Conservation (phyloP, 441 rosid species). For the Gossypium armourianum region DNA sequence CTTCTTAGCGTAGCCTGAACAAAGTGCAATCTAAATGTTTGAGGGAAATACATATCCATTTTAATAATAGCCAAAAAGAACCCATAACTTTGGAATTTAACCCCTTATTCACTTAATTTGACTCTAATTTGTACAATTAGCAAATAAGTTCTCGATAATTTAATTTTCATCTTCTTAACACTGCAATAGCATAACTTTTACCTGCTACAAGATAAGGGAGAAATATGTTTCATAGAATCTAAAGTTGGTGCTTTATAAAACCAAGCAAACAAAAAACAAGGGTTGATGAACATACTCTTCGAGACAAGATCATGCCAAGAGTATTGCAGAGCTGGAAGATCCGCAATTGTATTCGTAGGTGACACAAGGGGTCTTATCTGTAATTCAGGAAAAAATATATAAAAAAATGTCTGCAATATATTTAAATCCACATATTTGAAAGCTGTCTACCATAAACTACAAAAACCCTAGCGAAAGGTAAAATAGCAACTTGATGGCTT, state of each 20-base stretch:
- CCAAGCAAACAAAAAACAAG: not conserved
- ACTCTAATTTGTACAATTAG: not conserved
- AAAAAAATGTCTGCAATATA: not conserved
- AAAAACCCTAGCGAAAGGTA: constrained; percentile 12
- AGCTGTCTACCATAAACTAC: not conserved
- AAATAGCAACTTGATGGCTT: constrained; percentile 25
- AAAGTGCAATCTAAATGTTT: not conserved
- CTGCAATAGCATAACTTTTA: not conserved
- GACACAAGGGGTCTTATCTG: constrained; percentile 87
- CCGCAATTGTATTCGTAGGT: constrained; percentile 53
- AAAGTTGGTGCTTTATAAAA: not conserved
- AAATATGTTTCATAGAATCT: not conserved
- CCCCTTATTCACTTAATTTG: not conserved
- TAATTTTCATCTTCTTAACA: not conserved
- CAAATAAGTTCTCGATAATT: not conserved
- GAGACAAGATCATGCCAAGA: constrained; percentile 97
- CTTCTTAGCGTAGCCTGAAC: not conserved
- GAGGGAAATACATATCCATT: not conserved
- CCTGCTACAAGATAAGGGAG: not conserved
- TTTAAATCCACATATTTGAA: not conserved
- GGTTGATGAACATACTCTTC: constrained; percentile 45
- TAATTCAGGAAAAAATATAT: constrained; percentile 20
- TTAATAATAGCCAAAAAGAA: not conserved
- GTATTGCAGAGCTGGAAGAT: constrained; percentile 39
- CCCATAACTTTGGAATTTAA: not conserved